A percentile compares a stretch with the other conserved stretches of the same genome.
Evolutionary conservation across 768 basidiomycete species (phyloP).

Genomic region (Tricholoma sp.): DNA sequence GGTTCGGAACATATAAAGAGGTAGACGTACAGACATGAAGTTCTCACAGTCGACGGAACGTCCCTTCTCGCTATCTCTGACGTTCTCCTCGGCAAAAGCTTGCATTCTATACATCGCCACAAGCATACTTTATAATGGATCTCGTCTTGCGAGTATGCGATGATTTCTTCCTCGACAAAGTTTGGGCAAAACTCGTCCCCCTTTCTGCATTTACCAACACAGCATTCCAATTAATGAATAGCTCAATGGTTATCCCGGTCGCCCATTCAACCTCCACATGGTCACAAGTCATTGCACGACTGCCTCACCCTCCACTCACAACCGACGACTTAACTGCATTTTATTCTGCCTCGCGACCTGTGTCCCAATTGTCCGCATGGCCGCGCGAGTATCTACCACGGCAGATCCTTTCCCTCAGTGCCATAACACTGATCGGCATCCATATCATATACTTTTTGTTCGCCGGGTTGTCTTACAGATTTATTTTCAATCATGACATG

Average conservation of each 20-base stretch:
- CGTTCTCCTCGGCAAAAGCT: slow-evolving; percentile 13
- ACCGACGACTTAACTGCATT: slow-evolving; percentile 28
- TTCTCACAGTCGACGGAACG: background rate
- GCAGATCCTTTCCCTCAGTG: slow-evolving; percentile 66
- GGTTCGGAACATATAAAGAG: slow-evolving; percentile 21
- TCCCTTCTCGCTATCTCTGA: background rate
- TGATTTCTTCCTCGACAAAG: slow-evolving; percentile 65
- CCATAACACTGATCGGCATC: slow-evolving; percentile 77
- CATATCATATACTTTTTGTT: slow-evolving; percentile 84
- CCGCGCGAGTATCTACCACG: slow-evolving; percentile 78
- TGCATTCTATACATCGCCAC: background rate
- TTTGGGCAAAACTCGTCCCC: slow-evolving; percentile 77
- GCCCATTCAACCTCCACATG: slow-evolving; percentile 36
- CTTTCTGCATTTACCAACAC: slow-evolving; percentile 40
- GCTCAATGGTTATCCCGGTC: slow-evolving; percentile 31
- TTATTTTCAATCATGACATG: slow-evolving; percentile 93
- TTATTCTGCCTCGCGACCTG: slow-evolving; percentile 20
- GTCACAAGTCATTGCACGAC: slow-evolving; percentile 46
- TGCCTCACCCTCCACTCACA: slow-evolving; percentile 53
- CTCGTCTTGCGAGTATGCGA: slow-evolving; percentile 70
- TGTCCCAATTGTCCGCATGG: slow-evolving; percentile 63
- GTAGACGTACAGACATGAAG: background rate
- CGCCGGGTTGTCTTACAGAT: slow-evolving; percentile 76
- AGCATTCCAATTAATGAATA: slow-evolving; percentile 38
- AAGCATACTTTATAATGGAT: slow-evolving; percentile 58